Evolutionary conservation across 2,329 filamentous ascomycete genomes (phyloP).

Genomic region (Dactylonectria macrodidyma): DNA sequence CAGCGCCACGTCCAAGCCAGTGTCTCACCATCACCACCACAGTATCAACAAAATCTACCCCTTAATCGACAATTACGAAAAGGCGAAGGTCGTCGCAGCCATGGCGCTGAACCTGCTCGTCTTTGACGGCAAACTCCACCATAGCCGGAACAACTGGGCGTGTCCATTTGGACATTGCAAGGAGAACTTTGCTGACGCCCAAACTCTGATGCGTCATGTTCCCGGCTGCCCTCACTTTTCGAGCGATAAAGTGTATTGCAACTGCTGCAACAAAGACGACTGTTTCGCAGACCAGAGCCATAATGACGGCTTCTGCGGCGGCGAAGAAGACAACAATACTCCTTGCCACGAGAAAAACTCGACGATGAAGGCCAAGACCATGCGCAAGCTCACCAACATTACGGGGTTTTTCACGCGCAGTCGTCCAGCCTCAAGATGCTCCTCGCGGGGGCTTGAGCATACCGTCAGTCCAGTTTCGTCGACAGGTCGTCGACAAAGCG

Average conservation of each 20-base stretch:
- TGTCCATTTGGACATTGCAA: slow-evolving; percentile 24
- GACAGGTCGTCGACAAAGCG: background rate
- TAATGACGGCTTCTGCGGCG: background rate
- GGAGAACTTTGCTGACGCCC: background rate
- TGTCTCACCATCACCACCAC: background rate
- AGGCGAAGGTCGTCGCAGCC: slow-evolving; percentile 13
- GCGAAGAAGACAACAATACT: background rate
- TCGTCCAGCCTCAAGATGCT: slow-evolving; percentile 8
- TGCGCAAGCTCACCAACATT: slow-evolving; percentile 10
- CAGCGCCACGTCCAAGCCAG: background rate
- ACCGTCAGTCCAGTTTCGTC: background rate
- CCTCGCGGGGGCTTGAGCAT: background rate
- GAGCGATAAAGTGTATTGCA: slow-evolving; percentile 10
- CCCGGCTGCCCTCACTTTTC: background rate
- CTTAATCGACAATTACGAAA: slow-evolving; percentile 9
- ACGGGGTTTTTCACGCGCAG: slow-evolving; percentile 7
- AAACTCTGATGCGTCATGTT: slow-evolving; percentile 14
- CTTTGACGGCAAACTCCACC: background rate
- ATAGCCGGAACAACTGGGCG: background rate
- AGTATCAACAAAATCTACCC: slow-evolving; percentile 4
- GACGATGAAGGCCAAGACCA: slow-evolving; percentile 2
- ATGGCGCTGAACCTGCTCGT: slow-evolving; percentile 15
- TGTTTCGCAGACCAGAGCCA: background rate
- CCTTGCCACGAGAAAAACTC: background rate
- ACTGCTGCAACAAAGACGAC: slow-evolving; percentile 3